Evolutionary conservation across 2,329 filamentous ascomycete genomes (phyloP), one percentile per base, ranked within the genome.

Genomic region (Thelonectria discophora): DNA sequence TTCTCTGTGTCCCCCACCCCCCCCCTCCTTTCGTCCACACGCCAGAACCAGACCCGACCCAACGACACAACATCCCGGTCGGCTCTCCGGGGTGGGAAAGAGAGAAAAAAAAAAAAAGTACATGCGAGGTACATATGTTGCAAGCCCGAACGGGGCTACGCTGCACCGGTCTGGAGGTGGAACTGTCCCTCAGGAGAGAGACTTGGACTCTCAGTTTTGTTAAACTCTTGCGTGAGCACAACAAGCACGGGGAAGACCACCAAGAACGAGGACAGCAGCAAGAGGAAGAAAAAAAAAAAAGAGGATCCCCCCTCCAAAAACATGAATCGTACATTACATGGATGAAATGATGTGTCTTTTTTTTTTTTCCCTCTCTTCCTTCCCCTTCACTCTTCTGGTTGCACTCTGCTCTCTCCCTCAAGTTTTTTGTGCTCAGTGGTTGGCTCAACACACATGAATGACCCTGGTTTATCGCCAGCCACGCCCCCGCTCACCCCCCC

Each of bases 381-480:
- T 45, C 9, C 17, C 17, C 15, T 43, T 17, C 20, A 3, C 40
- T 5, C 17, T 18, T 7, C 15, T 8, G 17, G n/a, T n/a, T n/a
- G 18, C n/a, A 3, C 9, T 39, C 12, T 9, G 3, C 7, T 7
- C 24, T 24, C 24, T 24, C 7, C 24, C 37, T 11, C 9, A 4
- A 9, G 20, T 48, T 10, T 20, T 27, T 49, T 11, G 20, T 21
- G 30, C 12, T 15, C n/a, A 39, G 27, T 39, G 48, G 48, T 49
- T 52, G 40, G 46, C 59, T 50, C 45, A 45, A 54, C 49, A 50
- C 49, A 57, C 50, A 21, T 48, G 18, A 50, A 24, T 67, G 59
- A 55, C 68, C 68, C 69, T 62, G 61, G 60, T 32, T 34, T 66
- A 47, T 68, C 60, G 60, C 66, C 67, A 70, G 66, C 67, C 69